Percentiles rank a stretch among this genome's conserved stretches.
Conservation (phyloP, 163 green algal genomes). For the Chlamydomonas reinhardtii region DNA sequence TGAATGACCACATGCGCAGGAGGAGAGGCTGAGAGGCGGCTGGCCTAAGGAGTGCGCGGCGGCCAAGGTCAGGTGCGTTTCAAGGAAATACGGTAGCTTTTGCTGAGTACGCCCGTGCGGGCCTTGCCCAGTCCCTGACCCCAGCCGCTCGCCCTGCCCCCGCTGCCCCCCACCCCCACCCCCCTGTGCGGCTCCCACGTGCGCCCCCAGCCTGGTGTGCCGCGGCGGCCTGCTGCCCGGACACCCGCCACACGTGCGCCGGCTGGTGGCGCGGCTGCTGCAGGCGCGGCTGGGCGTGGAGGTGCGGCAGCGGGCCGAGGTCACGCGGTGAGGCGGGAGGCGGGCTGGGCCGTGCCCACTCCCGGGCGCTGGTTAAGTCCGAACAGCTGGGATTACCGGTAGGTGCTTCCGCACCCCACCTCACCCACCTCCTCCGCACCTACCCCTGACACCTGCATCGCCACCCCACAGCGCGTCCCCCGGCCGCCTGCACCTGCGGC, state of each 20-base stretch:
- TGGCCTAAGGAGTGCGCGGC: neutral
- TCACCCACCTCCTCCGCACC: too few relatives aligned
- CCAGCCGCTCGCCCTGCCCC: too few relatives aligned
- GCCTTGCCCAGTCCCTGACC: too few relatives aligned
- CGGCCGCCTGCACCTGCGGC: conserved; percentile 7
- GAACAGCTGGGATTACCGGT: too few relatives aligned
- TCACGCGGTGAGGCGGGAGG: neutral
- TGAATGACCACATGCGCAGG: neutral
- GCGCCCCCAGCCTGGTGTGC: conserved; percentile 50
- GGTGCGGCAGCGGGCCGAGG: conserved; percentile 51
- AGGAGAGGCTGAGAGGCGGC: conserved; percentile 12
- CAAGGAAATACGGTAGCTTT: too few relatives aligned
- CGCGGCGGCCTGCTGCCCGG: conserved; percentile 44
- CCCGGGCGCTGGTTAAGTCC: too few relatives aligned
- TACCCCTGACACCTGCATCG: neutral
- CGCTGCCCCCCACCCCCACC: too few relatives aligned
- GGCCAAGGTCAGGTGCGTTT: neutral
- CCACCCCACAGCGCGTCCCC: neutral
- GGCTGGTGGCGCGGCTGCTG: conserved; percentile 56
- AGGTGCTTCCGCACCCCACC: too few relatives aligned
- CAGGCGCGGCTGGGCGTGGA: conserved; percentile 52
- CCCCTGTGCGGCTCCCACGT: neutral
- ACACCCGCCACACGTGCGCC: conserved; percentile 57
- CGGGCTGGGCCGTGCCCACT: neutral
- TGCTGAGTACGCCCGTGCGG: too few relatives aligned